Percentiles rank a stretch among this genome's conserved stretches.
Evolutionary conservation across 148 eudicot species (phyloP).

Genomic region (Fagopyrum tataricum): DNA sequence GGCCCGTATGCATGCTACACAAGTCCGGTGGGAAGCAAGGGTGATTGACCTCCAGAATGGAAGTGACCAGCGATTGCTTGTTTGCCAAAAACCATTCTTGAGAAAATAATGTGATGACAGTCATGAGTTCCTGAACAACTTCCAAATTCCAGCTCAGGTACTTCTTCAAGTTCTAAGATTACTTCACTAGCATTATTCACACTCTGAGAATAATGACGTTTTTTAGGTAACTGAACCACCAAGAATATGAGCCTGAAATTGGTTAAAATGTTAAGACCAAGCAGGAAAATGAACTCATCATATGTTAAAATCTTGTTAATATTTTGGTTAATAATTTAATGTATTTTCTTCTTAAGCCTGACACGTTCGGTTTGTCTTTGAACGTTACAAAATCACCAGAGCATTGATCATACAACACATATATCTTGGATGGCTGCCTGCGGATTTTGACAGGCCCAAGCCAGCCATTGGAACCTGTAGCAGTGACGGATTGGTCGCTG

Average conservation of each 20-base stretch:
- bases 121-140: background rate
- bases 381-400: background rate
- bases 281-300: background rate
- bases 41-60: constrained; percentile 14
- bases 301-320: no score
- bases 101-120: background rate
- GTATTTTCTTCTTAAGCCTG: background rate
- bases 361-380: no score
- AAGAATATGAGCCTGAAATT: background rate
- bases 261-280: background rate
- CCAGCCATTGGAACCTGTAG: background rate
- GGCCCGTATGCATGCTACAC: constrained; percentile 14
- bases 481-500: background rate
- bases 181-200: background rate
- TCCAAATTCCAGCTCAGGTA: constrained; percentile 7
- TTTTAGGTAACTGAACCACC: background rate
- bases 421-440: background rate
- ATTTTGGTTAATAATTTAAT: background rate
- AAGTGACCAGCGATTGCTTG: constrained; percentile 9
- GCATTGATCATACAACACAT: background rate
- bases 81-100: constrained; percentile 15
- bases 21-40: constrained; percentile 13
- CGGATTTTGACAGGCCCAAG: background rate
- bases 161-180: background rate
- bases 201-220: background rate